These are phyloP conservation scores for Quercus mongolica DNA, from an alignment of 306 rosid species.

Conservation along the genomic window DNA sequence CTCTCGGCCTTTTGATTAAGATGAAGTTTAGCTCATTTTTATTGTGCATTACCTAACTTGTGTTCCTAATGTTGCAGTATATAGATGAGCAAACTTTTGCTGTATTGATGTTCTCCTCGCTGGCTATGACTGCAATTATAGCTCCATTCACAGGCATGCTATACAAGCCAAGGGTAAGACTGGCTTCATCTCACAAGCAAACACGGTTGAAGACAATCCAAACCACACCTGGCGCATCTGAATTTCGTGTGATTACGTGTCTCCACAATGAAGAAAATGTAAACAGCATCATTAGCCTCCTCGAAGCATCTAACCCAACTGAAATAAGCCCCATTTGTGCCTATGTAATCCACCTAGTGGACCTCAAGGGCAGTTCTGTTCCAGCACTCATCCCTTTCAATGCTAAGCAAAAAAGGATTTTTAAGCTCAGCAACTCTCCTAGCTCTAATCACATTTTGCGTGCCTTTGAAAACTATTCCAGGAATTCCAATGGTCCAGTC, in stretches of 20 bases:
- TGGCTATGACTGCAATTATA: conserved; percentile 8
- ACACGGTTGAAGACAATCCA: conserved; percentile 18
- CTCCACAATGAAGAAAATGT: conserved; percentile 47
- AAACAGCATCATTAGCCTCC: conserved; percentile 29
- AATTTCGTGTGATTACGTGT: conserved; percentile 34
- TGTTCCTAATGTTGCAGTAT: conserved; percentile 18
- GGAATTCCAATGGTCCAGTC: conserved; percentile 29
- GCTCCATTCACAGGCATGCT: conserved; percentile 17
- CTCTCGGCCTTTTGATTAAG: too few species aligned
- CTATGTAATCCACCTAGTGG: conserved; percentile 38
- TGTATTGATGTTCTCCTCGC: conserved; percentile 21
- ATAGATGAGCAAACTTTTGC: conserved; percentile 21
- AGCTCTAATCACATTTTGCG: conserved; percentile 37
- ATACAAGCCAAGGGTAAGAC: conserved; percentile 10
- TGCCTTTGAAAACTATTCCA: conserved; percentile 53
- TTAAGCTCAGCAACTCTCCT: conserved; percentile 18
- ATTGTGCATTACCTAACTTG: background rate
- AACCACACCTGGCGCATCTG: conserved; percentile 5
- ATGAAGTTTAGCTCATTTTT: too few species aligned
- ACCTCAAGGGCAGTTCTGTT: conserved; percentile 37
- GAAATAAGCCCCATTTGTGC: conserved; percentile 31
- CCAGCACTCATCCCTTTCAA: conserved; percentile 47
- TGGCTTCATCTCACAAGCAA: background rate
- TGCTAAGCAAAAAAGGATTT: background rate
- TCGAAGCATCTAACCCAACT: conserved; percentile 43